Evolutionary conservation across 129 eudicot genomes (phyloP).

Genomic region (Logfia minima): DNA sequence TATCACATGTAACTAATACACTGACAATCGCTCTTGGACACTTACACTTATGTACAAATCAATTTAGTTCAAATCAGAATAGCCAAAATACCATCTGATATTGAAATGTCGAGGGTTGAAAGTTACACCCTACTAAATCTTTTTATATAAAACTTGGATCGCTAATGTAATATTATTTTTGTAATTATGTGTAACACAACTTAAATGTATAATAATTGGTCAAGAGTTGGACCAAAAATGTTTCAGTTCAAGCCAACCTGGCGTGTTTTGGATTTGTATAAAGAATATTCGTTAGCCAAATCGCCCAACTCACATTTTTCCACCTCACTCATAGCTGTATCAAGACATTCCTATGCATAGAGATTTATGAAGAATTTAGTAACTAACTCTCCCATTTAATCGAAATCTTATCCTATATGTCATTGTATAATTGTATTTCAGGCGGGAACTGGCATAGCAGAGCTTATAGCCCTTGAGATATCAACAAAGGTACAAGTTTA

Average conservation of each 20-base stretch:
- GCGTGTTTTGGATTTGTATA: neutral
- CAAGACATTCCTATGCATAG: neutral
- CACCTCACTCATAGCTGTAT: neutral
- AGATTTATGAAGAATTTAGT: neutral
- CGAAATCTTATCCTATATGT: neutral
- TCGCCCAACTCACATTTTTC: neutral
- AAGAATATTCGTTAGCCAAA: neutral
- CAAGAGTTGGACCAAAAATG: neutral
- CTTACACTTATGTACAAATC: no score
- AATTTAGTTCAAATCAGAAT: no score
- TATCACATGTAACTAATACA: neutral
- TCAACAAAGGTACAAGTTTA: constrained; percentile 64
- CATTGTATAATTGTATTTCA: constrained; percentile 28
- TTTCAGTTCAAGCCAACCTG: neutral
- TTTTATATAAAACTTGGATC: neutral
- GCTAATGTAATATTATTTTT: neutral
- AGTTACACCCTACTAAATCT: constrained; percentile 1
- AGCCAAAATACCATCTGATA: neutral
- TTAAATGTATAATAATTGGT: neutral
- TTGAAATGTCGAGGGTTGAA: neutral
- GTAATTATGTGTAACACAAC: neutral
- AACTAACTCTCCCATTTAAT: neutral
- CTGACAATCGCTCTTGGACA: neutral
- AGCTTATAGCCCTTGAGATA: constrained; percentile 93
- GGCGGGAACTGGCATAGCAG: constrained; percentile 97